These are phyloP conservation scores for Rhododendron kiyosumense DNA, from an alignment of 148 eudicot species.

Conservation along the genomic window DNA sequence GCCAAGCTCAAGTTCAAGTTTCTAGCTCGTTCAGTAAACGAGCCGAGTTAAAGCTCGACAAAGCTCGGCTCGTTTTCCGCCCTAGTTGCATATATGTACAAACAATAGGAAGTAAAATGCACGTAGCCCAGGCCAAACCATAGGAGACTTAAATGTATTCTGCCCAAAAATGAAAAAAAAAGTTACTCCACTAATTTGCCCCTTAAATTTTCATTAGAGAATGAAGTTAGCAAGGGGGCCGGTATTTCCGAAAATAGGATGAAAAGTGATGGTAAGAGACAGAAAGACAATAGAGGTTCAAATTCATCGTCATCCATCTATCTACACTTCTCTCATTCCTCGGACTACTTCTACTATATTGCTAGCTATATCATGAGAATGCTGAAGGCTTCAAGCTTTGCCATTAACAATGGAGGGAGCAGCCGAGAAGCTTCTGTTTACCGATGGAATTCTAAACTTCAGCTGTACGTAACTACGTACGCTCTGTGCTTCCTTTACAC, in stretches of 20 bases:
- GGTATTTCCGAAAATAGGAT: conserved; percentile 7
- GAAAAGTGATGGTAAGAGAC: conserved; percentile 1
- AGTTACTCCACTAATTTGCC: background rate
- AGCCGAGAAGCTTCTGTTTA: conserved; percentile 1
- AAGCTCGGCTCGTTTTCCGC: no score
- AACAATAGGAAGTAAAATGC: no score
- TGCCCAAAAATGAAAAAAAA: background rate
- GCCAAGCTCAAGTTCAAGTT: no score
- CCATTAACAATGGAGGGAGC: conserved; percentile 9
- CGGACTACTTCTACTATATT: no score
- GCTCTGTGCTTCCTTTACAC: background rate
- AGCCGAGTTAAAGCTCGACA: no score
- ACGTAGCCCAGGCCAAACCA: background rate
- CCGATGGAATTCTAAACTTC: background rate
- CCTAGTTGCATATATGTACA: no score
- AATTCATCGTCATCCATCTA: conserved; percentile 7
- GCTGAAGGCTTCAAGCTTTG: background rate
- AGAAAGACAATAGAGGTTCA: conserved; percentile 3
- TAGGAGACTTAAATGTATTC: background rate
- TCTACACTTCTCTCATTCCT: background rate
- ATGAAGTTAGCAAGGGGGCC: background rate
- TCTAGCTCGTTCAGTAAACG: no score
- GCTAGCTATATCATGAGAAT: background rate
- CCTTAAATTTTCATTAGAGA: background rate
- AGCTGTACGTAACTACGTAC: conserved; percentile 3